phyloP scores from a whole-genome alignment of 176 grass and related monocot species.

The Guadua angustifolia region DNA sequence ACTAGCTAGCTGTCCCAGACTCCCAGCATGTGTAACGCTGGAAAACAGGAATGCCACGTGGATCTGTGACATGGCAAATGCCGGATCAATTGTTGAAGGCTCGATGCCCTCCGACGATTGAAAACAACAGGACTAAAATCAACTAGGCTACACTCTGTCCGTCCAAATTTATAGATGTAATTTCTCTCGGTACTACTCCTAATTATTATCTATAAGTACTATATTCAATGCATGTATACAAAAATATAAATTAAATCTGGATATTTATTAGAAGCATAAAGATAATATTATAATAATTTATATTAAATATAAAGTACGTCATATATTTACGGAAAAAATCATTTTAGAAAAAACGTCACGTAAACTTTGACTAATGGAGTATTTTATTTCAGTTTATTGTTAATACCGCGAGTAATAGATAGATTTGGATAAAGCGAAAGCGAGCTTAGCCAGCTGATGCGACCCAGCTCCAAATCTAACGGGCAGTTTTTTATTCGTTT shows the following conservation, averaged over 20 bases:
- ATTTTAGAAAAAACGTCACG: too few relatives aligned
- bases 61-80: constrained; percentile 20
- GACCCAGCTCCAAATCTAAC: not conserved
- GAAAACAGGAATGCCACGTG: not conserved
- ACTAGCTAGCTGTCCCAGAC: not conserved
- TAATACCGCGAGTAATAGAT: not conserved
- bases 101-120: not conserved
- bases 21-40: not conserved
- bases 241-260: too few relatives aligned
- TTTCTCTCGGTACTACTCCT: too few relatives aligned
- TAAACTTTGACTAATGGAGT: too few relatives aligned
- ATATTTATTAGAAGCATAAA: too few relatives aligned
- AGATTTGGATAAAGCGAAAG: constrained; percentile 42
- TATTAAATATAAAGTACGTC: too few relatives aligned
- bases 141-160: not conserved
- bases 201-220: too few relatives aligned
- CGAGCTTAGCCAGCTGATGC: not conserved
- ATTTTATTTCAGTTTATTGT: not conserved
- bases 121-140: not conserved
- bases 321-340: too few relatives aligned
- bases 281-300: too few relatives aligned
- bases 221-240: too few relatives aligned
- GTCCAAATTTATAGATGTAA: too few relatives aligned
- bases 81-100: not conserved
- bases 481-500: not conserved